These are phyloP conservation scores for Brassica nigra DNA, from an alignment of 345 rosid genomes.

Conservation along the genomic window DNA sequence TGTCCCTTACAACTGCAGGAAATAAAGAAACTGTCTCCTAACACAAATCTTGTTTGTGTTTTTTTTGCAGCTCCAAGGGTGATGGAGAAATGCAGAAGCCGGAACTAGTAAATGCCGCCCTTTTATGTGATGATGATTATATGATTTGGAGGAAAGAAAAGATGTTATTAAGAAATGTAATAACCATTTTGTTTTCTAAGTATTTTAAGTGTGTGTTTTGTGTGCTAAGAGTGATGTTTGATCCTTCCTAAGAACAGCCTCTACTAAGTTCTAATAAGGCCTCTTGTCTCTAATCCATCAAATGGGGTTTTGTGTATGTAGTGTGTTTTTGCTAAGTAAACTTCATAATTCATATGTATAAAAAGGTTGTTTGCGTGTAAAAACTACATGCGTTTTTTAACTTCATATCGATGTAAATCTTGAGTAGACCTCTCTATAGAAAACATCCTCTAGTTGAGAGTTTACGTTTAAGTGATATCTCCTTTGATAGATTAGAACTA, in stretches of 20 bases:
- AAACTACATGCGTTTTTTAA: neutral
- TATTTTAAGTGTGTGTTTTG: conserved; percentile 20
- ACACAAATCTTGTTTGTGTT: conserved; percentile 6
- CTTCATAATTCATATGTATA: conserved; percentile 28
- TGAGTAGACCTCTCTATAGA: neutral
- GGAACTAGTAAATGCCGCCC: conserved; percentile 34
- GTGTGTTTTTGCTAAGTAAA: conserved; percentile 20
- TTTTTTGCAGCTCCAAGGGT: conserved; percentile 65
- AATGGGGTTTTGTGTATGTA: conserved; percentile 18
- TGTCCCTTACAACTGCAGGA: neutral
- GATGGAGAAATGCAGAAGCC: conserved; percentile 64
- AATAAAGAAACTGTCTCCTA: conserved; percentile 10
- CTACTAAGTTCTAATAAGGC: conserved; percentile 41
- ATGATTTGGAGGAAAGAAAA: conserved; percentile 12
- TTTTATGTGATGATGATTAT: neutral
- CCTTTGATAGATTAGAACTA: neutral
- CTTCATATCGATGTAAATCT: neutral
- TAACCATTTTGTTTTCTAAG: conserved; percentile 35
- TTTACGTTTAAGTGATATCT: neutral
- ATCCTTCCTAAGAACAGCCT: conserved; percentile 26
- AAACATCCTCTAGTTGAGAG: neutral
- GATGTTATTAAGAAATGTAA: conserved; percentile 29
- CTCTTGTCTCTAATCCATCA: conserved; percentile 26
- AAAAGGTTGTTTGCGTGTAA: conserved; percentile 28
- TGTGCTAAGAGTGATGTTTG: conserved; percentile 27